These are phyloP conservation scores for Logfia minima DNA, from an alignment of 129 eudicot genomes.

Conservation along the genomic window DNA sequence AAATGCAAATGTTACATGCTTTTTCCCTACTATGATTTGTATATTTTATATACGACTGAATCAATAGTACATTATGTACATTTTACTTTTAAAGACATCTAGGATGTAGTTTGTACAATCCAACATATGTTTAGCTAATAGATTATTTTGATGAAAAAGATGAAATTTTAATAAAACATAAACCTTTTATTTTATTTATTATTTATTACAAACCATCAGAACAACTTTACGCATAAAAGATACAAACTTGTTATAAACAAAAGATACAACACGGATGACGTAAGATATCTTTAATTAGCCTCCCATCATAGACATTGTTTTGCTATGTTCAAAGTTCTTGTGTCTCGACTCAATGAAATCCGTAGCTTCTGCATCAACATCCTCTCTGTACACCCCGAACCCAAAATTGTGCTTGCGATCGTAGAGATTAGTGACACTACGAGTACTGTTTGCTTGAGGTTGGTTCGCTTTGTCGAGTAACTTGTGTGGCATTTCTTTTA, in stretches of 20 bases:
- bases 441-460: slow-evolving; percentile 15
- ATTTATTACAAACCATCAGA: neutral
- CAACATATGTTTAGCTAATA: neutral
- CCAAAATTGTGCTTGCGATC: slow-evolving; percentile 5
- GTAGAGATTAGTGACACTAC: slow-evolving; percentile 6
- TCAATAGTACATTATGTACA: neutral
- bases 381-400: neutral
- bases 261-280: neutral
- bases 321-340: slow-evolving; percentile 40
- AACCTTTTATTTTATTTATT: neutral
- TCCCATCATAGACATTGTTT: slow-evolving; percentile 40
- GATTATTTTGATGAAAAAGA: neutral
- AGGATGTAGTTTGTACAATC: neutral
- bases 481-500: slow-evolving; percentile 33
- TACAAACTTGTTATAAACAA: neutral
- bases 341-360: slow-evolving; percentile 53
- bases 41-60: too few species aligned
- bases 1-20: too few species aligned
- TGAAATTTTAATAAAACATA: neutral
- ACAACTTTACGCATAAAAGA: neutral
- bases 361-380: slow-evolving; percentile 58
- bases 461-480: slow-evolving; percentile 36
- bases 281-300: slow-evolving; percentile 13
- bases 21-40: too few species aligned
- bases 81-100: neutral